Evolutionary conservation across 306 rosid species (phyloP).

Genomic region (Quercus gilva): DNA sequence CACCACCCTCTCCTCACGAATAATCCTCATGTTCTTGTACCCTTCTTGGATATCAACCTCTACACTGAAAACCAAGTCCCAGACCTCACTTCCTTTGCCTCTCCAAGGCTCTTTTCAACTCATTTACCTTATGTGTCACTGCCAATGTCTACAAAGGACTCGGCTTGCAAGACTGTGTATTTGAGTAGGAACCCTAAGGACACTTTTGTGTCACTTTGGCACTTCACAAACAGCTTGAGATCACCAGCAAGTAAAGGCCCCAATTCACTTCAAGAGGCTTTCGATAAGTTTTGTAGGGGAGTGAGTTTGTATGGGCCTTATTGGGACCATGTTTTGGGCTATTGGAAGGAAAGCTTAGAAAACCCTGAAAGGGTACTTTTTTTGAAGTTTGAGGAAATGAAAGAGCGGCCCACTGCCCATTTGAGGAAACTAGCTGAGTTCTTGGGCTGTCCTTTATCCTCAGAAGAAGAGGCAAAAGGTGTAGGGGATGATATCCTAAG

Average conservation of each 20-base stretch:
- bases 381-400: constrained; percentile 29
- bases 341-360: constrained; percentile 29
- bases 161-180: constrained; percentile 33
- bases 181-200: constrained; percentile 40
- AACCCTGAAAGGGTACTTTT: constrained; percentile 14
- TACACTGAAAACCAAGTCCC: background rate
- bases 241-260: background rate
- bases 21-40: constrained; percentile 39
- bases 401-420: constrained; percentile 2
- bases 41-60: constrained; percentile 26
- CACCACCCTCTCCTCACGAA: constrained; percentile 35
- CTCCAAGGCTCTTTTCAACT: constrained; percentile 12
- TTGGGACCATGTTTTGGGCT: constrained; percentile 29
- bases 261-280: constrained; percentile 13
- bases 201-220: constrained; percentile 34
- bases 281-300: constrained; percentile 27
- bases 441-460: constrained; percentile 32
- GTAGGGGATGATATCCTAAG: constrained; percentile 15
- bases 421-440: constrained; percentile 29
- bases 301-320: constrained; percentile 18
- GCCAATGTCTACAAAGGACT: constrained; percentile 3
- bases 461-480: constrained; percentile 27
- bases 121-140: background rate
- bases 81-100: constrained; percentile 1
- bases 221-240: constrained; percentile 30